Evolutionary conservation across 2,329 filamentous ascomycete species (phyloP), one percentile per base, ranked within the genome.

Genomic region (Aspergillus ruber): DNA sequence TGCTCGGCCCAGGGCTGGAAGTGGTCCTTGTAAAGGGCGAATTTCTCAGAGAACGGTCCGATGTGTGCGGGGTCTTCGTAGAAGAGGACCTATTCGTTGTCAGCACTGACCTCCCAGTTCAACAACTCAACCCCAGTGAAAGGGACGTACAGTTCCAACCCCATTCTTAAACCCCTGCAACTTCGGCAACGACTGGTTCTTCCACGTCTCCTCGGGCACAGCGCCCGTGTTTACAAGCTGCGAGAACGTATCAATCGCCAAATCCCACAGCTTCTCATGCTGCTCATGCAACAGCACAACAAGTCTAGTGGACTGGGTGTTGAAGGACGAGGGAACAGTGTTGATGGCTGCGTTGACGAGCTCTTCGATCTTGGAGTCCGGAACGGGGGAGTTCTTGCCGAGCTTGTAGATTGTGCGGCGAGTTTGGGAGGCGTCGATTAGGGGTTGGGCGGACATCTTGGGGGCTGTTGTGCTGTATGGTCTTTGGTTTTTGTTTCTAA

Each of bases 201-300:
- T 71, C 74, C 80, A 90, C 52, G 73, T 64, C 13, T 84, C 84
- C 57, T 72, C 57, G 0, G 65, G 56, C 10, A 69, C 50, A 2
- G 54, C 50, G 23, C 66, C 76, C 3, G 70, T 75, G 25, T 86
- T 81, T 20, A 93, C 83, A 50, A 90, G 79, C 18, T 75, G 74
- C 73, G 84, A 82, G 49, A 91, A 76, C 45, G 78, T 71, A 23
- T 84, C 81, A 51, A 74, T 70, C 47, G 82, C 78, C 50, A 89
- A 76, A 65, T 88, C 84, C 91, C 90, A 96, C 58, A 95, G 82
- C 74, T 86, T 85, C 60, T 90, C 83, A 75, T 96, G 90, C 69
- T 95, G 86, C 52, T 79, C 80, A 61, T 86, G 84, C 62, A 93
- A 78, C 46, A 96, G 81, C 44, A 95, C 79, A 42, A 95, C 79